phyloP scores from a whole-genome alignment of 179 eudicot species.

The Kewa caespitosa region DNA sequence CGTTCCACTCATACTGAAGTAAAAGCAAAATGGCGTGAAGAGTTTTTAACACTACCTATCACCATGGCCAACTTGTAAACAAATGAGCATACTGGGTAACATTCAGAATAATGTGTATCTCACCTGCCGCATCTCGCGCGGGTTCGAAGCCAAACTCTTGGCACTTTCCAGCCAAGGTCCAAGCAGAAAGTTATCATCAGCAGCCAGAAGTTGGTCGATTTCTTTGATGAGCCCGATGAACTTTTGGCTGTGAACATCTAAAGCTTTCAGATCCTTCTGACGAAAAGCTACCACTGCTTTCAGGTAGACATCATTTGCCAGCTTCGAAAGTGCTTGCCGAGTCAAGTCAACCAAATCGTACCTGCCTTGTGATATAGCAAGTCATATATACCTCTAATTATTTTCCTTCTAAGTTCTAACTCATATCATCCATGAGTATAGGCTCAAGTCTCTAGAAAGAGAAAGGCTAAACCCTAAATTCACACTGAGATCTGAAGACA shows the following conservation, averaged over 20 bases:
- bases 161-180: slow-evolving; percentile 96
- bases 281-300: slow-evolving; percentile 69
- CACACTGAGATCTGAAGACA: neutral
- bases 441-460: too few relatives aligned
- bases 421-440: too few relatives aligned
- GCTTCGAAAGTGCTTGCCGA: slow-evolving; percentile 89
- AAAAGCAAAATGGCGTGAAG: slow-evolving; percentile 14
- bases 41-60: too few relatives aligned
- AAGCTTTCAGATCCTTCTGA: slow-evolving; percentile 46
- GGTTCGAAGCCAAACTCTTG: slow-evolving; percentile 62
- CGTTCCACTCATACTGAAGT: slow-evolving; percentile 94
- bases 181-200: slow-evolving; percentile 90
- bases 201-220: slow-evolving; percentile 71
- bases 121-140: slow-evolving; percentile 75
- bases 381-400: neutral
- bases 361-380: slow-evolving; percentile 38
- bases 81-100: neutral
- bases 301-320: slow-evolving; percentile 79
- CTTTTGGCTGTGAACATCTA: slow-evolving; percentile 46
- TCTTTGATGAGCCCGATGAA: slow-evolving; percentile 73
- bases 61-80: neutral
- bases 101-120: slow-evolving; percentile 18
- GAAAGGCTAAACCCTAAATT: too few relatives aligned
- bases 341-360: slow-evolving; percentile 97
- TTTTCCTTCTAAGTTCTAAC: neutral